A percentile compares a stretch with the other conserved stretches of the same genome.
phyloP scores from a whole-genome alignment of 352 stramenopile genomes.

The Globisporangium mamillatum region DNA sequence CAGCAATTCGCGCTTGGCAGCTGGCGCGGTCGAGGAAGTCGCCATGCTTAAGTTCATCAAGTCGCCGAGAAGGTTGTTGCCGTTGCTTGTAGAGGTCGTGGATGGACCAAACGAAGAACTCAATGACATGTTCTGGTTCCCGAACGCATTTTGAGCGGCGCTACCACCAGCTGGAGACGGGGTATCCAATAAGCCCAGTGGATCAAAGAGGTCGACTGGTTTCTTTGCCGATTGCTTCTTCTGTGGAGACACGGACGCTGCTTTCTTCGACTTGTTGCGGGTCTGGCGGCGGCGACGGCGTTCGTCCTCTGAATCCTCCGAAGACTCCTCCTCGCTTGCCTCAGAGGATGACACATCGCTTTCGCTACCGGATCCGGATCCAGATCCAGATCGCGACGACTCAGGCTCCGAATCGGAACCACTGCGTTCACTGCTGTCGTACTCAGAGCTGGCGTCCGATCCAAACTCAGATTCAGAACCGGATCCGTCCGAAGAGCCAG shows the following conservation, averaged over 20 bases:
- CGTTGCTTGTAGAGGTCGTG: constrained; percentile 2
- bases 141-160: constrained; percentile 13
- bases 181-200: constrained; percentile 44
- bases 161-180: constrained; percentile 11
- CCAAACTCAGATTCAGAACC: constrained; percentile 31
- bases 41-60: constrained; percentile 65
- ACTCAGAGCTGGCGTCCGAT: constrained; percentile 40
- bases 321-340: constrained; percentile 32
- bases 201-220: constrained; percentile 37
- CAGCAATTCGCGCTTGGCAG: constrained; percentile 42
- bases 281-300: constrained; percentile 27
- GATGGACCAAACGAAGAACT: constrained; percentile 7
- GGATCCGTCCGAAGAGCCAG: constrained; percentile 31
- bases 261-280: constrained; percentile 13
- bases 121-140: constrained; percentile 3
- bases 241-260: constrained; percentile 21
- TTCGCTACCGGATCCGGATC: constrained; percentile 15
- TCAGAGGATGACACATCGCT: constrained; percentile 29
- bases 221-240: constrained; percentile 40
- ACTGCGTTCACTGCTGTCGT: constrained; percentile 32
- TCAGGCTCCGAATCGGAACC: constrained; percentile 22
- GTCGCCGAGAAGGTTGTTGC: constrained; percentile 38
- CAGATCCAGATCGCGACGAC: constrained; percentile 27
- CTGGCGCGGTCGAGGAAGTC: constrained; percentile 23
- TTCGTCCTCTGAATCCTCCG: constrained; percentile 43